phyloP scores from a whole-genome alignment of 1,284 basidiomycete genomes.

The Malassezia brasiliensis region DNA sequence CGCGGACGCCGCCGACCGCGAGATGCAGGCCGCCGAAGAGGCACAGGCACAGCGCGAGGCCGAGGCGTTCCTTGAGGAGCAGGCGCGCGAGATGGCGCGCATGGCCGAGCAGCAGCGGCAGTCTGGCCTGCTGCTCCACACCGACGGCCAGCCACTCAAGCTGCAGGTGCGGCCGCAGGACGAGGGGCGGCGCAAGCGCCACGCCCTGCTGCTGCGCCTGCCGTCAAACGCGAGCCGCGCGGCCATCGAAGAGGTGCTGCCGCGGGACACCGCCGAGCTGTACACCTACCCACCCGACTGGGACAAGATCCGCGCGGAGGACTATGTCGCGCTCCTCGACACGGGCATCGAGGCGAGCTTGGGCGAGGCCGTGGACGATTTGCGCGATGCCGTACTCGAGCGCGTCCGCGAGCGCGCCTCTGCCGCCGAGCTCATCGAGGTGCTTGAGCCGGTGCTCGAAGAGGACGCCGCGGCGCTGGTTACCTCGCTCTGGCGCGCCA shows the following conservation, averaged over 20 bases:
- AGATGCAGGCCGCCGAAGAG: conserved; percentile 21
- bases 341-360: conserved; percentile 33
- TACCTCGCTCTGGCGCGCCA: conserved; percentile 29
- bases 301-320: conserved; percentile 19
- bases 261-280: conserved; percentile 12
- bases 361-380: conserved; percentile 37
- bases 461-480: conserved; percentile 38
- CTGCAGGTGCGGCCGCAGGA: conserved; percentile 24
- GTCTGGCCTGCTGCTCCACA: conserved; percentile 29
- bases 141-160: conserved; percentile 31
- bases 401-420: conserved; percentile 18
- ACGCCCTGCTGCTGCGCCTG: conserved; percentile 23
- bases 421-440: conserved; percentile 24
- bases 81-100: conserved; percentile 37
- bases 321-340: conserved; percentile 26
- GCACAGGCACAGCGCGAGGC: conserved; percentile 25
- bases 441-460: conserved; percentile 38
- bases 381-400: conserved; percentile 30
- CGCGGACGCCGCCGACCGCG: conserved; percentile 27
- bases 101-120: conserved; percentile 29
- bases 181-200: conserved; percentile 19
- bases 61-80: conserved; percentile 35
- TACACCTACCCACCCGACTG: conserved; percentile 25
- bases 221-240: conserved; percentile 16
- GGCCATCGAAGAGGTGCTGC: conserved; percentile 10